Evolutionary conservation across 1,139 yeast species (phyloP), one percentile per base, ranked within the genome.

Genomic region (Suhomyces coccinellae): DNA sequence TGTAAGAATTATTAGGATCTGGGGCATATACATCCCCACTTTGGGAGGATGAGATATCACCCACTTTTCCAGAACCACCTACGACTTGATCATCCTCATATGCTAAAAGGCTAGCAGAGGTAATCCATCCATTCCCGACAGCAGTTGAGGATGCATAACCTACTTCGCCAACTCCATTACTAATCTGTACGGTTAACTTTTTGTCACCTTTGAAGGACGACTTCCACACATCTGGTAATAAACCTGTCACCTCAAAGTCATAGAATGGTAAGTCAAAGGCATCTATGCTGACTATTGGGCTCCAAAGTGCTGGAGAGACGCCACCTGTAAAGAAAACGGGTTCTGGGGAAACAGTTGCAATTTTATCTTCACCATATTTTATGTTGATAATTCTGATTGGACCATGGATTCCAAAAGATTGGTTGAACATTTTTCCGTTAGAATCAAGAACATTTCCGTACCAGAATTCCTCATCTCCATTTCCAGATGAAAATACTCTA

Each of bases 391-490:
- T 64, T 48, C 89, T 70, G 33, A 80, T 67, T 1, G 89, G 87
- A 0, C 88, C 95, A 57, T 82, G 85, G 6, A 86, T 86, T 12
- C 30, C 40, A 12, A 17, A 34, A 6, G 27, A 14, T 13, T 10
- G 27, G 14, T 36, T 31, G 17, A 22, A 31, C 20, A 14, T 27
- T 2, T 33, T 36, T 15, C 67, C 67, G 52, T 65, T 73, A 37
- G 69, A 63, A 49, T 83, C 86, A 43, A 83, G 54, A 14, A 80
- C 77, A 55, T 85, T 84, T 12, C 81, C 65, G 63, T 85, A 88
- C 95, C 95, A 88, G 58, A 86, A 86, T 64, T 89, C 96, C 61
- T 88, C 96, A 34, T 78, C 81, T 1, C 83, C 83, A 56, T 85
- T 87, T 3, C 95, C 96, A 15, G 88, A 81, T 3, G 87, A 80